Evolutionary conservation across 1,139 yeast genomes (phyloP), one percentile per base, ranked within the genome.

Genomic region (Taphrina flavorubra): DNA sequence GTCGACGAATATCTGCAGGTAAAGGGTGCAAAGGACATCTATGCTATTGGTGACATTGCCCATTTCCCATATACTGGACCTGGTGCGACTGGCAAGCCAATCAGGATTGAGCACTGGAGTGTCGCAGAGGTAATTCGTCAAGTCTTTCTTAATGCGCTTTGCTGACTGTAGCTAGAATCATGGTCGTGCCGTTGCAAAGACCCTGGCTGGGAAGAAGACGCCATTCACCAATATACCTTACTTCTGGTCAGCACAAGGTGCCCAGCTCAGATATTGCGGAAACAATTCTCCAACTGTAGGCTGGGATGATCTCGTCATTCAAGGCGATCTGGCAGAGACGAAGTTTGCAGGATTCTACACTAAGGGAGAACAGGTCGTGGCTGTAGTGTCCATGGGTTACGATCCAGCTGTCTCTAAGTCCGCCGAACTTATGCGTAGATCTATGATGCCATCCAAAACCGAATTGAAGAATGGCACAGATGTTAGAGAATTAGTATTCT

Each of bases 201-300:
- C 58, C 16, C 47, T 70, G 31, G 44, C 70, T 4, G 59, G 67
- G 25, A 57, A 63, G 70, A 59, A 68, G 46, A 57, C 67, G 42
- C 34, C 69, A 6, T 70, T 68, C 61, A 61, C 60, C 25, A 59
- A 65, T 55, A 61, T 65, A 14, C 71, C 71, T 13, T 63, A 59
- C 65, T 70, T 70, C 65, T 70, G 71, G 71, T 68, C 71, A 34
- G 71, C 71, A 1, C 70, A 68, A 40, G 70, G 71, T 11, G 70
- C 60, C 13, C 71, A 70, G 51, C 39, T 70, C 8, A 66, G 71
- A n/a, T 70, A 68, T 49, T 68, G 70, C 36, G 71, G 71, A 16
- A 69, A 60, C 62, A 68, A 61, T n/a, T 55, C 61, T 11, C 67
- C 67, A 7, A 42, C 71, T 11, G 67, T 56, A 16, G 71, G 71